These are phyloP conservation scores for Yamadazyma songkhlaensis DNA, from an alignment of 1,139 yeast species.

Conservation along the genomic window DNA sequence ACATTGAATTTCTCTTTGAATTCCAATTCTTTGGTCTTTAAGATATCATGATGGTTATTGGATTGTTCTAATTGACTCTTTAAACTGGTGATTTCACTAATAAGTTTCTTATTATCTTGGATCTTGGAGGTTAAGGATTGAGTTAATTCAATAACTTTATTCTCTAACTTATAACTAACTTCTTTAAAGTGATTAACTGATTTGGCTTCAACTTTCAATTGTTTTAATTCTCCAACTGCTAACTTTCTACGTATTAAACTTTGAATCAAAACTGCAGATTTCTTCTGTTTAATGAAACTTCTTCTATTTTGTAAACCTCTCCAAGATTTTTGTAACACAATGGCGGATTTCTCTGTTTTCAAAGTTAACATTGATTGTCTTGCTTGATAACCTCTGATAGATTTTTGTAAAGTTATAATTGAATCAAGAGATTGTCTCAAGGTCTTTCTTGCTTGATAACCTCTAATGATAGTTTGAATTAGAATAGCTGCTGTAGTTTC, in stretches of 20 bases:
- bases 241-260: constrained; percentile 72
- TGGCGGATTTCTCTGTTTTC: constrained; percentile 62
- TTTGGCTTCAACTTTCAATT: constrained; percentile 78
- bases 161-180: constrained; percentile 88
- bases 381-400: constrained; percentile 64
- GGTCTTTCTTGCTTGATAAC: constrained; percentile 52
- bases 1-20: constrained; percentile 46
- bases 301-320: constrained; percentile 56
- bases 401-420: constrained; percentile 61
- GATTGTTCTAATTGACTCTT: constrained; percentile 59
- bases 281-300: constrained; percentile 36
- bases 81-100: constrained; percentile 56
- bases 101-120: constrained; percentile 74
- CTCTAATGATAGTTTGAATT: constrained; percentile 74
- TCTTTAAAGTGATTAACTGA: constrained; percentile 88
- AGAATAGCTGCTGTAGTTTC: constrained; percentile 64
- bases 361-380: constrained; percentile 46
- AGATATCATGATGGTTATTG: constrained; percentile 52
- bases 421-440: constrained; percentile 45
- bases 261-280: constrained; percentile 70
- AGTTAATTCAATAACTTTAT: constrained; percentile 91
- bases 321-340: constrained; percentile 65
- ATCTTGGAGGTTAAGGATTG: constrained; percentile 76
- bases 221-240: constrained; percentile 64
- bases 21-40: constrained; percentile 56